phyloP scores from a whole-genome alignment of 2,329 filamentous ascomycete genomes.

The Reticulascus tulasneorum region DNA sequence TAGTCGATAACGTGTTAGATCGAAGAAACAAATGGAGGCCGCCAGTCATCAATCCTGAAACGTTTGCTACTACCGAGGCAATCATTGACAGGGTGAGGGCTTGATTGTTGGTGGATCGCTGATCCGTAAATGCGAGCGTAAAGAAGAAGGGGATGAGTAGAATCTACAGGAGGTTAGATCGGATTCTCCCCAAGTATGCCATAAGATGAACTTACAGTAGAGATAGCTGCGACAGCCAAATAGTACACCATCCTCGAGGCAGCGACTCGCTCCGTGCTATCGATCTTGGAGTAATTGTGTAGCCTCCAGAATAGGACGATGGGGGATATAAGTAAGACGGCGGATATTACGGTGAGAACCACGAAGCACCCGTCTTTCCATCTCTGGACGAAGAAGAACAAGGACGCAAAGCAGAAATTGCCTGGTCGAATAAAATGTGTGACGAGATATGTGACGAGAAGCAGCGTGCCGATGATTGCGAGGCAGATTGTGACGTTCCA shows the following conservation, averaged over 20 bases:
- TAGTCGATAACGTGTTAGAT: slow-evolving; percentile 55
- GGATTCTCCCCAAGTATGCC: too few relatives aligned
- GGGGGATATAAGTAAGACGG: slow-evolving; percentile 46
- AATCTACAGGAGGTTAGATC: slow-evolving; percentile 38
- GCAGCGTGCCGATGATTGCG: slow-evolving; percentile 42
- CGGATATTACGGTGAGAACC: slow-evolving; percentile 47
- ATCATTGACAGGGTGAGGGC: slow-evolving; percentile 55
- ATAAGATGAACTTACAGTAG: slow-evolving; percentile 51
- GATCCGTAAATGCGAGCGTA: slow-evolving; percentile 44
- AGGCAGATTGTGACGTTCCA: slow-evolving; percentile 59
- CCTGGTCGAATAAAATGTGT: slow-evolving; percentile 51
- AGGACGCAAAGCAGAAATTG: slow-evolving; percentile 61
- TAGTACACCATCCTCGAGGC: slow-evolving; percentile 70
- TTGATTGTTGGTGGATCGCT: slow-evolving; percentile 29
- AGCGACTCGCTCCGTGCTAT: slow-evolving; percentile 55
- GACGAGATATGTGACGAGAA: slow-evolving; percentile 55
- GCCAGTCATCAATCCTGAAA: slow-evolving; percentile 62
- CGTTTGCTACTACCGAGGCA: slow-evolving; percentile 61
- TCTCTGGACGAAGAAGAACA: slow-evolving; percentile 63
- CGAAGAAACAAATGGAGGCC: slow-evolving; percentile 65
- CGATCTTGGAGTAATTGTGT: slow-evolving; percentile 49
- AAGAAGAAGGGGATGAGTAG: slow-evolving; percentile 63
- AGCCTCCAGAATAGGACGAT: slow-evolving; percentile 54
- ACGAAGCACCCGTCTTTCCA: slow-evolving; percentile 57
- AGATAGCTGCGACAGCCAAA: slow-evolving; percentile 51